Evolutionary conservation across 768 basidiomycete species (phyloP).

Genomic region (Russula olivacea): DNA sequence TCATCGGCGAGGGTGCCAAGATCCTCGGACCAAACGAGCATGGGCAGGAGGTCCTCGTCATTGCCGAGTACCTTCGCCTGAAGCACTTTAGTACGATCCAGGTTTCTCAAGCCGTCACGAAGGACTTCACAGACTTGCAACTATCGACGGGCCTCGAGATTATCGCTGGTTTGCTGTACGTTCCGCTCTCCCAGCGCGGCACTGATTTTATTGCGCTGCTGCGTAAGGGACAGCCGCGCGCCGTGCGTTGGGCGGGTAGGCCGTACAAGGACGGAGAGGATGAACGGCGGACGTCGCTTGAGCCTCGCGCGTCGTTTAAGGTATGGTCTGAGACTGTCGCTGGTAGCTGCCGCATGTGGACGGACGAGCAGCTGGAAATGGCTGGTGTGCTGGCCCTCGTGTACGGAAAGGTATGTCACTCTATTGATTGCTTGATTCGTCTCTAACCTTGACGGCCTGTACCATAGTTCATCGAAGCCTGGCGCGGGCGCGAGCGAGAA

Average conservation of each 20-base stretch:
- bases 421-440: neutral
- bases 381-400: constrained; percentile 73
- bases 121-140: neutral
- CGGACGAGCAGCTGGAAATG: constrained; percentile 78
- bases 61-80: neutral
- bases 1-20: neutral
- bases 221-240: neutral
- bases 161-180: constrained; percentile 32
- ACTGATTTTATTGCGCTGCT: neutral
- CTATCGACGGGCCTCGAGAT: constrained; percentile 7
- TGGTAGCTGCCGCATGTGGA: constrained; percentile 65
- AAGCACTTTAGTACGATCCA: neutral
- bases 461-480: neutral
- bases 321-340: constrained; percentile 70
- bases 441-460: neutral
- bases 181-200: neutral
- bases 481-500: neutral
- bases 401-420: constrained; percentile 57
- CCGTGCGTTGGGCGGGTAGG: neutral
- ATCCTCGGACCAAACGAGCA: neutral
- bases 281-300: neutral
- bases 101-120: neutral
- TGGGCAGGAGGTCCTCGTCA: neutral
- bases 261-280: neutral
- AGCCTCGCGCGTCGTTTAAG: constrained; percentile 64